Percentiles rank a stretch among this genome's conserved stretches.
Conservation (phyloP, 805 yeast genomes). For the Kuraishia borneana region DNA sequence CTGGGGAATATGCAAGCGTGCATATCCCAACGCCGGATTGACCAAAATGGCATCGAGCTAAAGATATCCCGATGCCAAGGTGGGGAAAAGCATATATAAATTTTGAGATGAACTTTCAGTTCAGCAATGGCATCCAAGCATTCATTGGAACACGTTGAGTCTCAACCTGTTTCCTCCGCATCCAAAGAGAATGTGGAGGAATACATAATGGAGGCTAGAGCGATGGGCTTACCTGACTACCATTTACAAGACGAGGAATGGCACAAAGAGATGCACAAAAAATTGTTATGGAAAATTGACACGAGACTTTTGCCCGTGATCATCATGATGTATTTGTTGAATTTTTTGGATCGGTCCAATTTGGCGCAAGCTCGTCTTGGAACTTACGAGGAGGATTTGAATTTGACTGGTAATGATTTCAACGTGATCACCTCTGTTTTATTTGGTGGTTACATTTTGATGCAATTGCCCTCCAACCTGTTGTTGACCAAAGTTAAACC, state of each 20-base stretch:
- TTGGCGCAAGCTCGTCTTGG: constrained; percentile 1
- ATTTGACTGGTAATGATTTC: neutral
- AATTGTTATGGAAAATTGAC: constrained; percentile 1
- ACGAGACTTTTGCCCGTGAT: constrained; percentile 1
- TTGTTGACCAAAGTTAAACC: constrained; percentile 20
- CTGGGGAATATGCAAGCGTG: too few relatives aligned
- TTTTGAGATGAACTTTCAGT: too few relatives aligned
- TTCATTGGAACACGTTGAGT: neutral
- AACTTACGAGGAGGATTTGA: neutral
- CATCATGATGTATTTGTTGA: constrained; percentile 1
- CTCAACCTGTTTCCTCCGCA: neutral
- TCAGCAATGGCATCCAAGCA: too few relatives aligned
- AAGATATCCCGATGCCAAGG: too few relatives aligned
- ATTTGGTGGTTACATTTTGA: constrained; percentile 8
- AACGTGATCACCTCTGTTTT: constrained; percentile 16
- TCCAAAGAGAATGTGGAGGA: neutral
- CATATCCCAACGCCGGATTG: too few relatives aligned
- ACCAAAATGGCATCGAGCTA: too few relatives aligned
- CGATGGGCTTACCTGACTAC: constrained; percentile 1
- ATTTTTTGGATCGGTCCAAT: constrained; percentile 2
- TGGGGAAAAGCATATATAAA: too few relatives aligned
- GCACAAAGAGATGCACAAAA: neutral
- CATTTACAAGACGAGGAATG: constrained; percentile 1
- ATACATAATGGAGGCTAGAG: neutral
- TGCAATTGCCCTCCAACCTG: constrained; percentile 12